Base-by-base conservation (phyloP, 176 grass and related monocot genomes). In the Triticum dicoccoides region DNA sequence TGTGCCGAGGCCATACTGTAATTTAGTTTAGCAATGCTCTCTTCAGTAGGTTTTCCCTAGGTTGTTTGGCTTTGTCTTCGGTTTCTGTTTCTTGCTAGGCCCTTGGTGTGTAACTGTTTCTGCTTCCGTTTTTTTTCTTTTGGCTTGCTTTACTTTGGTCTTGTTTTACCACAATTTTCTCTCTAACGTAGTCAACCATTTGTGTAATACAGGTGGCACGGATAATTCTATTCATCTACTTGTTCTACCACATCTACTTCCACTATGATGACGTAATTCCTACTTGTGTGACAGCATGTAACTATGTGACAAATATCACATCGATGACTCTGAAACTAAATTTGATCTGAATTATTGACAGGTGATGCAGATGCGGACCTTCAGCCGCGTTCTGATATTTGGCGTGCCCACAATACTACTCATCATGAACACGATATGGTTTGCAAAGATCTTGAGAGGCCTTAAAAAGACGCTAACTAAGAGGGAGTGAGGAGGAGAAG, bases 371-470 rank as follows among this genome's bases (percentile, higher is more conserved):
- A 91, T 96, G 92, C 87, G 91, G 65, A 85, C 73, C 79, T 90
- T 94, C 74, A 91, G 87, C 73, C 86, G 87, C 81, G 24, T 93
- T 80, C 85, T 99, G 45, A 73, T 90, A 83, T 91, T 94, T 87
- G 80, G 83, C 42, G 97, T 99, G 67, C 97, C 97, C 81, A 78
- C 89, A 34, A 80, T 88, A 79, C 78, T 99, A 59, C 91, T 99
- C 25, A 35, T 85, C 79, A 94, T 96, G 94, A 99, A 99, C 83
- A 85, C 79, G 54, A 79, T 99, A 61, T 99, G 97, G 97, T 99
- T 99, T 89, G 87, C 79, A 75, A 99, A 99, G 87, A 99, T 99
- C 83, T 85, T 99, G 82, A 96, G 78, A 91, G 97, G 97, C 49
- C 89, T 99, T 72, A 94, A 89, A 81, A 99, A 96, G 80, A 94